A percentile compares a stretch with the other conserved stretches of the same genome.
Conservation (phyloP, 306 rosid species). For the Purshia tridentata region DNA sequence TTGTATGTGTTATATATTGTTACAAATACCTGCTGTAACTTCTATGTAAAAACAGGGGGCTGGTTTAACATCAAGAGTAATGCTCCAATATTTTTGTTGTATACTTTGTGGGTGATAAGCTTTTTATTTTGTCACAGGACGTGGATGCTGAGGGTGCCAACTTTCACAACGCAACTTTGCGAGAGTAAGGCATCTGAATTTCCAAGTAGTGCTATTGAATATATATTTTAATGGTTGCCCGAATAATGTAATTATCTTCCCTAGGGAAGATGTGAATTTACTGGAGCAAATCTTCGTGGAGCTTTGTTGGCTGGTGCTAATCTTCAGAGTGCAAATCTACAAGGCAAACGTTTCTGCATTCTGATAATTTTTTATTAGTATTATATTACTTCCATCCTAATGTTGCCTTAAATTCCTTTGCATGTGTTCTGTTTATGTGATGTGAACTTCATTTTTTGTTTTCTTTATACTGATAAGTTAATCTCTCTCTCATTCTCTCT, state of each 20-base stretch:
- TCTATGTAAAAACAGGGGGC: background rate
- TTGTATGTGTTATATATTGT: background rate
- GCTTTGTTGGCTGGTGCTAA: slow-evolving; percentile 82
- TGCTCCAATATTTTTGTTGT: background rate
- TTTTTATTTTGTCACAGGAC: slow-evolving; percentile 46
- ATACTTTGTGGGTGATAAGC: background rate
- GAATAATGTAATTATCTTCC: slow-evolving; percentile 52
- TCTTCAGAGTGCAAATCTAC: slow-evolving; percentile 94
- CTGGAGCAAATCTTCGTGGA: slow-evolving; percentile 93
- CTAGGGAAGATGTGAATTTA: slow-evolving; percentile 95
- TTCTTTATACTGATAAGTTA: background rate
- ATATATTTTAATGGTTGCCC: slow-evolving; percentile 19
- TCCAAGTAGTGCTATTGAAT: slow-evolving; percentile 13
- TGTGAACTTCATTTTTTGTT: background rate
- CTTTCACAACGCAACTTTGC: slow-evolving; percentile 86
- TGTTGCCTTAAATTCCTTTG: slow-evolving; percentile 1
- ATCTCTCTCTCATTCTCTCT: background rate
- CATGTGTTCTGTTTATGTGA: background rate
- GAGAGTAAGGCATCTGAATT: slow-evolving; percentile 65
- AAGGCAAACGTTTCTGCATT: slow-evolving; percentile 53
- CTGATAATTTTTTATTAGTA: background rate
- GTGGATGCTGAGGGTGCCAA: slow-evolving; percentile 88
- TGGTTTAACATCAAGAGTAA: background rate
- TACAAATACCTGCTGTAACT: background rate
- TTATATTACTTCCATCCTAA: background rate